Evolutionary conservation across 2,329 filamentous ascomycete genomes (phyloP), one percentile per base, ranked within the genome.

Genomic region (Penicillium frequentans): DNA sequence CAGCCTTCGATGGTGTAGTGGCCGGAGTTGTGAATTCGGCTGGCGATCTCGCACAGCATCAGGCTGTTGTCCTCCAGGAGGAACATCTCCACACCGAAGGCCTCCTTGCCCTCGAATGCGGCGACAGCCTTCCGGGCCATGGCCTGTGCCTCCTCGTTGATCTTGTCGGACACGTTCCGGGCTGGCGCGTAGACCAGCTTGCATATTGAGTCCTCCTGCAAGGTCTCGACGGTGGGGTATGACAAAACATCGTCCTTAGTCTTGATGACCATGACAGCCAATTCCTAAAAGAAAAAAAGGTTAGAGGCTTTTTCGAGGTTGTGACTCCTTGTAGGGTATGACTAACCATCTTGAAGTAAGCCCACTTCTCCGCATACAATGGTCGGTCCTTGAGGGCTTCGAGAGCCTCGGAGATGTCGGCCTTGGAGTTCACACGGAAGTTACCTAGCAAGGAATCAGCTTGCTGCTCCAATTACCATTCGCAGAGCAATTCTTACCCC

Each of bases 61-160:
- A 96, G 81, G 56, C 73, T 78, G 78, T 86, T 86, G 66, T 95
- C 86, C 49, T 86, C 78, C 11, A 93, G 83, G 3, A 98, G 77
- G 76, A 99, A 99, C 86, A 98, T 90, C 77, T 99, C 95, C 0
- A 98, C 93, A 0, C 93, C 95, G 74, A 97, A 99, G 31, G 96
- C 90, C 62, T 95, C 95, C 60, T 95, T 89, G 51, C 95, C 95
- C 79, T 87, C 87, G 54, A 99, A 89, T 51, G 86, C 88, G 43
- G 84, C 83, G 23, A 97, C 86, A 11, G 95, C 93, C 56, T 89
- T 86, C 64, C 86, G 85, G 0, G 93, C 95, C 0, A 97, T 81
- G 43, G 87, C 83, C 70, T 91, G 87, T 0, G 93, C 93, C 66
- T 84, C 78, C 62, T 85, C 75, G 59, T 84, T 84, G 39, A 89